Base-by-base conservation (phyloP, 2,329 filamentous ascomycete species). In the Simplicillium sp. region DNA sequence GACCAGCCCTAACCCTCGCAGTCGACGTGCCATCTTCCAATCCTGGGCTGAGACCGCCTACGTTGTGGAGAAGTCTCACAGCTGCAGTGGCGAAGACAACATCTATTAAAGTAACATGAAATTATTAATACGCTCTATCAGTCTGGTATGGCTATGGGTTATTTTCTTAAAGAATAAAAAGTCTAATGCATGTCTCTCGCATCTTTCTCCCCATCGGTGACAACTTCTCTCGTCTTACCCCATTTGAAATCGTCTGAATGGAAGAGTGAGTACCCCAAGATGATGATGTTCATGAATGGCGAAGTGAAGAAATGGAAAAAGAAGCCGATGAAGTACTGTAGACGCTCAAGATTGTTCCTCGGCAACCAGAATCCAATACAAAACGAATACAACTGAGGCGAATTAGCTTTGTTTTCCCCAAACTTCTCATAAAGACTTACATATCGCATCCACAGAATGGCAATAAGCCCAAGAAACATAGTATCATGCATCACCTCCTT, bases 241-340 rank as follows among this genome's bases (percentile, higher is more conserved):
- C 65, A 68, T 42, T 61, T 63, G 52, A 68, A 68, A 47, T 66
- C 62, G 41, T 69, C 65, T 6, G 65, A 61, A 39, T 67, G 53
- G 35, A 61, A 51, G 14, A 68, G 53, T 1, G 66, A 66, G 43
- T 67, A 68, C 2, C 59, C 46, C 11, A 68, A 44, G 28, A 68
- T 59, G 32, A 65, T 51, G 18, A 68, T 61, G 49, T 68, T 68
- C 48, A 68, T 55, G 36, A 68, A 61, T 0, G 66, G 65, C 2
- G 62, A 64, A 2, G 58, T 56, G 12, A 55, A 42, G 2, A 65
- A 46, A 36, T 65, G 62, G 28, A 65, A 42, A 40, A 62, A 53
- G 45, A 54, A 65, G 11, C 62, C 62, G n/a, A 50, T 47, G 38
- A 65, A 61, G 28, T 66, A 65, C 14, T 65, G 62, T 2, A 50